These are phyloP conservation scores for Monosiga brevicollis DNA, from an alignment of 78 protist species.

Conservation along the genomic window DNA sequence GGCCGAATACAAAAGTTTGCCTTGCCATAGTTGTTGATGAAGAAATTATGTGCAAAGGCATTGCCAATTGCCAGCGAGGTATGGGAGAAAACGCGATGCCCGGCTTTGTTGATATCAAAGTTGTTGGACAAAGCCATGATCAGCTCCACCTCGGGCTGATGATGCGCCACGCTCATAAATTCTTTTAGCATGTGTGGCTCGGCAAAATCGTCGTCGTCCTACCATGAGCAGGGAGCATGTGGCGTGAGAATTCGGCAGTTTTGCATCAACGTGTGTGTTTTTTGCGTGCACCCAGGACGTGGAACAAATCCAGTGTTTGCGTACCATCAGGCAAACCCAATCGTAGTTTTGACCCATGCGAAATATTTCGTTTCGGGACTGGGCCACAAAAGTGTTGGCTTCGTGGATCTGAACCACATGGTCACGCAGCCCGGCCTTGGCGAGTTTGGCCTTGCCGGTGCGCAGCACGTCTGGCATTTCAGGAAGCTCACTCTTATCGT, in stretches of 20 bases:
- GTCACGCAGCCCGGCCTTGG: neutral
- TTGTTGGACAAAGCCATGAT: neutral
- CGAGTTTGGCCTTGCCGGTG: neutral
- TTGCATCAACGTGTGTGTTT: too few species aligned
- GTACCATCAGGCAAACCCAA: too few species aligned
- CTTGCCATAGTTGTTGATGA: neutral
- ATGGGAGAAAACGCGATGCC: neutral
- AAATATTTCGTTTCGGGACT: neutral
- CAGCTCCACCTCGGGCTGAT: neutral
- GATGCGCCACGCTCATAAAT: neutral
- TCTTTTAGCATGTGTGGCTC: neutral
- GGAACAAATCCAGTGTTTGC: too few species aligned
- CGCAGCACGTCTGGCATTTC: neutral
- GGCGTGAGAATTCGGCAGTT: too few species aligned
- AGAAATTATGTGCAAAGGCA: neutral
- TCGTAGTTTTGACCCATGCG: too few species aligned
- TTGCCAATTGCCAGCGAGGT: neutral
- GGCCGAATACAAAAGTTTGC: neutral
- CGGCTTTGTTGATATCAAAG: neutral
- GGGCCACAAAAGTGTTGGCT: neutral
- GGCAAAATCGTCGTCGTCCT: neutral
- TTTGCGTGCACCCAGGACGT: too few species aligned
- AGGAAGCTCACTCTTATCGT: neutral
- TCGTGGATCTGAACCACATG: neutral
- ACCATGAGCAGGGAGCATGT: too few species aligned